Percentiles rank a stretch among this genome's conserved stretches.
Evolutionary conservation across 2,329 filamentous ascomycete species (phyloP).

Genomic region (Xylariomycetidae sp.): DNA sequence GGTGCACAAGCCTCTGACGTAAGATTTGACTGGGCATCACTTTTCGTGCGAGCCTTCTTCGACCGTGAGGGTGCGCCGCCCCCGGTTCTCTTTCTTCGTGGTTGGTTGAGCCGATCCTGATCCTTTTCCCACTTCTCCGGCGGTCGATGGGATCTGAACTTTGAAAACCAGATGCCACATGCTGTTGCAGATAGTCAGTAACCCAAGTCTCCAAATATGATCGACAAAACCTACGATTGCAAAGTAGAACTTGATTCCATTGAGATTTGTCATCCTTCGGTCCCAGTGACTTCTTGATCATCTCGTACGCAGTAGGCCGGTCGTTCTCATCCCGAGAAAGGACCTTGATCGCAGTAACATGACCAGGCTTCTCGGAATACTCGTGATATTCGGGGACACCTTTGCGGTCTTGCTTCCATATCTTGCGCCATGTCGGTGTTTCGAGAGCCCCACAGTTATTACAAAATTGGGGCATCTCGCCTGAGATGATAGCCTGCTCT

Average conservation of each 20-base stretch:
- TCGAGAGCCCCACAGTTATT: constrained; percentile 92
- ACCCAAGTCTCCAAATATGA: constrained; percentile 10
- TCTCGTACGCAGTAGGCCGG: constrained; percentile 61
- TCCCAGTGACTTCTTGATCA: constrained; percentile 71
- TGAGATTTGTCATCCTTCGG: constrained; percentile 57
- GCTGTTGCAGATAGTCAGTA: constrained; percentile 42
- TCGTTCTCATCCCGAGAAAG: constrained; percentile 59
- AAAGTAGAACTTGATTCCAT: constrained; percentile 73
- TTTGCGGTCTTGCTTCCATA: constrained; percentile 72
- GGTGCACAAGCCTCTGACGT: constrained; percentile 51
- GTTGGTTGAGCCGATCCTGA: constrained; percentile 46
- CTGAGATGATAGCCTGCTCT: constrained; percentile 64
- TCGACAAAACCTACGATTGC: constrained; percentile 78
- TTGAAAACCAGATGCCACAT: constrained; percentile 91
- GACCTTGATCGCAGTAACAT: constrained; percentile 69
- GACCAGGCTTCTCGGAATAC: constrained; percentile 67
- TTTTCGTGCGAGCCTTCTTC: constrained; percentile 47
- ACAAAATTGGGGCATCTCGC: constrained; percentile 84
- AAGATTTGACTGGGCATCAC: constrained; percentile 37
- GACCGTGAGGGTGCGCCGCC: constrained; percentile 36
- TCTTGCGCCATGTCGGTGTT: constrained; percentile 93
- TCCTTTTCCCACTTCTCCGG: constrained; percentile 75
- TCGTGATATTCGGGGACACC: constrained; percentile 68
- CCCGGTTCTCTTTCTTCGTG: constrained; percentile 44
- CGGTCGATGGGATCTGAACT: constrained; percentile 80